Evolutionary conservation across 1,284 basidiomycete species (phyloP), one percentile per base, ranked within the genome.

Genomic region (Pulchroboletus neoregius): DNA sequence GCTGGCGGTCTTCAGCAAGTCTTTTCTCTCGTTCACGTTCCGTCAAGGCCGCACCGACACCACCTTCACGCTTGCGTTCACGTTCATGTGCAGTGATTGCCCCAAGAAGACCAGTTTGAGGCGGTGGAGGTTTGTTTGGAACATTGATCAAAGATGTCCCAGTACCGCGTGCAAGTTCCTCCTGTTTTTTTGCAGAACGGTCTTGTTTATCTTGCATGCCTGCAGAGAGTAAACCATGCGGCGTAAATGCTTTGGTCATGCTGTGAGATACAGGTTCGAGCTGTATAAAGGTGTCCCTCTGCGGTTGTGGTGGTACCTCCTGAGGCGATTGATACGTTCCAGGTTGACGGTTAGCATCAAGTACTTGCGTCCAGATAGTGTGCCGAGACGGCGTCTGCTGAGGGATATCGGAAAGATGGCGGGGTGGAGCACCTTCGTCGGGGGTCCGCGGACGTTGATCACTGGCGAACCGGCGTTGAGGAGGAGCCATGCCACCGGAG

Each of bases 171-270:
- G 95, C 95, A 11, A 91, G 72, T 65, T 94, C 90, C 66, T 99
- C 94, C 61, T 96, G 92, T 43, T 87, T 80, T 68, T 94, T 95
- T 8, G 96, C 95, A 20, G 92, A 95, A 36, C 94, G 82, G 62
- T 96, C 94, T 60, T 94, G 84, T 67, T 93, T 94, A 66, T 98
- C 94, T 63, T 95, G 91, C 56, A 97, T 77, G 27, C 94, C 95
- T 36, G 93, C 92, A 51, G 93, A 94, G 32, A 99, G 79, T 11
- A 99, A 72, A 8, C 95, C 95, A 54, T 96, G 93, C 3, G 94
- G 92, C 0, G 90, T 87, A 65, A 96, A 96, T 3, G 92, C 91
- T 64, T 94, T 94, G 6, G 91, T 94, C 74, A 94, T 84, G 18
- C 81, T 81, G 35, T 84, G 79, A 10, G 82, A 75, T 1, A 82